These are phyloP conservation scores for Simplicillium aogashimaense DNA, from an alignment of 2,329 filamentous ascomycete genomes.

Conservation along the genomic window DNA sequence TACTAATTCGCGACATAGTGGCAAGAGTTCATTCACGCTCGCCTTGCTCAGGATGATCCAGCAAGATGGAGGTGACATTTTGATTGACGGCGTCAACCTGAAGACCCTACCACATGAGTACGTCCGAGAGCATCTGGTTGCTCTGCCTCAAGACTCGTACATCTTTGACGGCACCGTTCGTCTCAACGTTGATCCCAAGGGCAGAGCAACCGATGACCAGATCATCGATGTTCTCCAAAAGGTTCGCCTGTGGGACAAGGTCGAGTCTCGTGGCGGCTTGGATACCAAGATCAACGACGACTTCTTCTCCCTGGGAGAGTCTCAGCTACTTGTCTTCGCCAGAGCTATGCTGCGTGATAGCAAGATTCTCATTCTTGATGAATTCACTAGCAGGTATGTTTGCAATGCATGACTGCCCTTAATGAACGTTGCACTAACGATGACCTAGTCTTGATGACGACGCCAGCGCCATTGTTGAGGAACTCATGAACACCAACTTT, in stretches of 20 bases:
- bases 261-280: slow-evolving; percentile 24
- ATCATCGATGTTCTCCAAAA: slow-evolving; percentile 14
- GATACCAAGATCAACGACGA: slow-evolving; percentile 6
- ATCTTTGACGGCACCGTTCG: slow-evolving; percentile 33
- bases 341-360: neutral
- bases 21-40: slow-evolving; percentile 28
- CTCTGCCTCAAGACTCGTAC: slow-evolving; percentile 37
- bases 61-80: slow-evolving; percentile 25
- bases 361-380: neutral
- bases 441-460: neutral
- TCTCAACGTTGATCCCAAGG: slow-evolving; percentile 33
- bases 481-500: neutral
- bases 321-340: neutral
- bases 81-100: slow-evolving; percentile 28
- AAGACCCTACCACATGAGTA: slow-evolving; percentile 8
- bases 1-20: slow-evolving; percentile 17
- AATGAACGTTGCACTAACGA: too few relatives aligned
- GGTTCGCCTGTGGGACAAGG: slow-evolving; percentile 28
- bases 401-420: too few relatives aligned
- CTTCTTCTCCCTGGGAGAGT: neutral
- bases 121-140: slow-evolving; percentile 20
- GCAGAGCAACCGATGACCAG: slow-evolving; percentile 21
- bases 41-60: slow-evolving; percentile 12
- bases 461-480: neutral
- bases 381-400: neutral